A percentile compares a stretch with the other conserved stretches of the same genome.
Evolutionary conservation across 75 land plant genomes (phyloP).

Genomic region (Selaginella tamariscina): DNA sequence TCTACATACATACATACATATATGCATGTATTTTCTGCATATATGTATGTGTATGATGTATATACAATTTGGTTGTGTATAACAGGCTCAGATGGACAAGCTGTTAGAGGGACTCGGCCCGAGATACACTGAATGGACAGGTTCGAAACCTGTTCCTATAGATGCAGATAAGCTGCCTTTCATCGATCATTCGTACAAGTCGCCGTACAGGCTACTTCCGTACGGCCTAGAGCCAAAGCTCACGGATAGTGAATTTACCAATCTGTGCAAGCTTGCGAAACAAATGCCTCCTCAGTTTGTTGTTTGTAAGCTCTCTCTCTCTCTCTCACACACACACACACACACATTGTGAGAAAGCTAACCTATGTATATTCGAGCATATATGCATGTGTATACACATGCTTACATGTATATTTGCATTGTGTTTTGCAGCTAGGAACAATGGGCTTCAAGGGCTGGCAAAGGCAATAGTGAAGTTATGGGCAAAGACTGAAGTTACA

Average conservation of each 20-base stretch:
- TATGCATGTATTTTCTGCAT: too few species aligned
- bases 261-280: slow-evolving; percentile 28
- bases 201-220: slow-evolving; percentile 35
- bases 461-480: neutral
- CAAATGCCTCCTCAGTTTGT: slow-evolving; percentile 43
- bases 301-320: slow-evolving; percentile 20
- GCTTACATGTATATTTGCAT: neutral
- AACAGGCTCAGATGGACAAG: slow-evolving; percentile 19
- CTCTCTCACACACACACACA: neutral
- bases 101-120: slow-evolving; percentile 36
- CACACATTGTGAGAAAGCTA: neutral
- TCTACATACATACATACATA: too few species aligned
- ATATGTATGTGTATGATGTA: too few species aligned
- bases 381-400: too few species aligned
- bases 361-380: neutral
- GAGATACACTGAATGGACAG: slow-evolving; percentile 39
- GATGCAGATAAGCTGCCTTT: slow-evolving; percentile 44
- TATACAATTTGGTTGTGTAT: slow-evolving; percentile 27
- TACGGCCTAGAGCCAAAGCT: slow-evolving; percentile 23
- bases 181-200: slow-evolving; percentile 26
- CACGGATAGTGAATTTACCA: slow-evolving; percentile 31
- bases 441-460: neutral
- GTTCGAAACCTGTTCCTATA: slow-evolving; percentile 30
- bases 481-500: neutral
- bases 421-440: neutral